Conservation (phyloP, 106 monocot species). For the Acanthochlamys bracteata region DNA sequence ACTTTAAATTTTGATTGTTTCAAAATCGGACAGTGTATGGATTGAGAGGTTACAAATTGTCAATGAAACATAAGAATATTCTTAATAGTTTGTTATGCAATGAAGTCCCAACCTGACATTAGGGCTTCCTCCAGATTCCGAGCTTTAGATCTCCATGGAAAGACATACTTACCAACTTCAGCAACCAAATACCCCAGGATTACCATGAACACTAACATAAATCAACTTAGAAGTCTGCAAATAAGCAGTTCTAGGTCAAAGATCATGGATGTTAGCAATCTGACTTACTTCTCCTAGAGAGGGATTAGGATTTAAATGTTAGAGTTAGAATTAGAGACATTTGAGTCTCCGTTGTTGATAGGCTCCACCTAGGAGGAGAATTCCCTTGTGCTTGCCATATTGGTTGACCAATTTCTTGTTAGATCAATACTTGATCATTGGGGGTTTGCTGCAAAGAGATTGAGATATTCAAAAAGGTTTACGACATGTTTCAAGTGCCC, state of each 20-base stretch:
- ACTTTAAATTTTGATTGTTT: conserved; percentile 49
- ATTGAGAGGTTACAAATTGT: background rate
- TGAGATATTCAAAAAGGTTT: background rate
- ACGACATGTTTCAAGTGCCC: too few species aligned
- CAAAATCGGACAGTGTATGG: conserved; percentile 59
- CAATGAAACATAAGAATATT: background rate
- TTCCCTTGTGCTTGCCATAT: conserved; percentile 7
- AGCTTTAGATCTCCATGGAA: conserved; percentile 43
- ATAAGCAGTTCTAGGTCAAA: background rate
- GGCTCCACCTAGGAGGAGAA: conserved; percentile 7
- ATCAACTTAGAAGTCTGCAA: background rate
- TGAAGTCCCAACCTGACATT: conserved; percentile 60
- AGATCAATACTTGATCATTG: background rate
- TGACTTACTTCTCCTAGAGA: conserved; percentile 38
- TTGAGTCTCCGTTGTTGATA: conserved; percentile 40
- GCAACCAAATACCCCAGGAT: conserved; percentile 34
- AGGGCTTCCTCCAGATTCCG: conserved; percentile 63
- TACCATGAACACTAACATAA: conserved; percentile 13
- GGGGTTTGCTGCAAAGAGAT: background rate
- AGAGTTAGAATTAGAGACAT: conserved; percentile 65
- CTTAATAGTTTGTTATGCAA: background rate
- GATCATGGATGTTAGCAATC: background rate
- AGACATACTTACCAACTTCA: conserved; percentile 48
- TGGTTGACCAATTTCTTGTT: background rate
- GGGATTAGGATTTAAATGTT: conserved; percentile 36